These are phyloP conservation scores for Chimonanthus praecox DNA, from an alignment of 164 flowering plant genomes.

Conservation along the genomic window DNA sequence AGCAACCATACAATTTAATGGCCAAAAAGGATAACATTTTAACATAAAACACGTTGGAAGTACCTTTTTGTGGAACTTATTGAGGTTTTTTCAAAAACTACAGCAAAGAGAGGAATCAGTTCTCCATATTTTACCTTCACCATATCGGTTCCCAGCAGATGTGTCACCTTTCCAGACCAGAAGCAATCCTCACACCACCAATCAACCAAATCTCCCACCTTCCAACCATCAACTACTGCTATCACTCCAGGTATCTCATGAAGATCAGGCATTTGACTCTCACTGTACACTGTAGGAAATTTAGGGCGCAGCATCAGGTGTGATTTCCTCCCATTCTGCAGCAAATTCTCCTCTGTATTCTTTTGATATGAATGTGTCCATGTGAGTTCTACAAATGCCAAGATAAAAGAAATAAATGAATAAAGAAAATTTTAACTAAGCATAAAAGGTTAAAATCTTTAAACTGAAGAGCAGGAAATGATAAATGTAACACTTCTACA, in stretches of 20 bases:
- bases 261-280: constrained; percentile 33
- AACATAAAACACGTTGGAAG: too few relatives aligned
- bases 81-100: neutral
- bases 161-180: constrained; percentile 63
- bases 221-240: constrained; percentile 51
- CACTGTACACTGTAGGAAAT: constrained; percentile 46
- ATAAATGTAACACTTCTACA: too few relatives aligned
- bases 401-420: neutral
- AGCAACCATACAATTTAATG: too few relatives aligned
- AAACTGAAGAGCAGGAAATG: too few relatives aligned
- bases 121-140: constrained; percentile 40
- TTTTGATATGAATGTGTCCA: constrained; percentile 34
- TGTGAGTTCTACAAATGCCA: constrained; percentile 18
- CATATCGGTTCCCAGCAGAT: constrained; percentile 36
- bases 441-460: too few relatives aligned
- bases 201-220: constrained; percentile 83
- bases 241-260: constrained; percentile 32
- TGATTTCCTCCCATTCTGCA: constrained; percentile 12
- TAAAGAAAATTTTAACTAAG: neutral
- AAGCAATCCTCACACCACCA: constrained; percentile 59
- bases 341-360: constrained; percentile 8
- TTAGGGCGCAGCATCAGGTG: constrained; percentile 74
- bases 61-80: neutral
- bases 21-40: too few relatives aligned
- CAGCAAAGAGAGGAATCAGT: neutral